These are phyloP conservation scores for Pterulicium gracile DNA, from an alignment of 1,284 basidiomycete species.

Conservation along the genomic window DNA sequence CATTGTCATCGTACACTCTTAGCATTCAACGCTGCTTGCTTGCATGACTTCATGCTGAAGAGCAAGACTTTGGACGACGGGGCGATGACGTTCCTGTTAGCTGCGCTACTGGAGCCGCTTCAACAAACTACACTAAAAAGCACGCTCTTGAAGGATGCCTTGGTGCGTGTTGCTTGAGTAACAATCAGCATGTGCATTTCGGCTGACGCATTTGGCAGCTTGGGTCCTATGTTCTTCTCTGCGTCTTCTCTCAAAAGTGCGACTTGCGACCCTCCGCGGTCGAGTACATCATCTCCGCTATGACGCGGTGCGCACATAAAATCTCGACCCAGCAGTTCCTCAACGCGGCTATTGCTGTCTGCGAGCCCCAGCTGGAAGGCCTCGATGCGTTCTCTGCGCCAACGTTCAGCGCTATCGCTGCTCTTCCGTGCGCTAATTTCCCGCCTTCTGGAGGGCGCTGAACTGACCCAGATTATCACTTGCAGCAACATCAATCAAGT, in stretches of 20 bases:
- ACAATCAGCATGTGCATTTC: not conserved
- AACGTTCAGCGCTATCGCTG: slow-evolving; percentile 29
- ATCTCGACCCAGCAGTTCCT: slow-evolving; percentile 44
- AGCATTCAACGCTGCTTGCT: slow-evolving; percentile 75
- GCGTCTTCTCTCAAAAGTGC: slow-evolving; percentile 54
- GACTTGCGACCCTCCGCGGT: slow-evolving; percentile 44
- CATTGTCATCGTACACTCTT: slow-evolving; percentile 64
- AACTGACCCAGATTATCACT: slow-evolving; percentile 1
- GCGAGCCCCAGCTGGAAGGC: slow-evolving; percentile 39
- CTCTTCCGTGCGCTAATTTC: slow-evolving; percentile 33
- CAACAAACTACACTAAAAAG: slow-evolving; percentile 22
- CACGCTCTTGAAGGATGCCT: slow-evolving; percentile 33
- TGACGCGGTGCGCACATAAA: slow-evolving; percentile 38
- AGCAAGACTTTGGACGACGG: slow-evolving; percentile 49
- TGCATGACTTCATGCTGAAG: slow-evolving; percentile 72
- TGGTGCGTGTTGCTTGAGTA: slow-evolving; percentile 29
- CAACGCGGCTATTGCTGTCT: slow-evolving; percentile 47
- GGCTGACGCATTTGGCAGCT: slow-evolving; percentile 30
- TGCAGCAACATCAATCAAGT: slow-evolving; percentile 40
- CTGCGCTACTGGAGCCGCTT: slow-evolving; percentile 49
- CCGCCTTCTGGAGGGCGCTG: not conserved
- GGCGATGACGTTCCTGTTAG: slow-evolving; percentile 47
- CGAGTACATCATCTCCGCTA: slow-evolving; percentile 42
- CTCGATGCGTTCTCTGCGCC: slow-evolving; percentile 32
- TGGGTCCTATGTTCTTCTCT: slow-evolving; percentile 62